Evolutionary conservation across 495 filamentous ascomycete genomes (phyloP).

Genomic region (Ascodesmis nigricans): DNA sequence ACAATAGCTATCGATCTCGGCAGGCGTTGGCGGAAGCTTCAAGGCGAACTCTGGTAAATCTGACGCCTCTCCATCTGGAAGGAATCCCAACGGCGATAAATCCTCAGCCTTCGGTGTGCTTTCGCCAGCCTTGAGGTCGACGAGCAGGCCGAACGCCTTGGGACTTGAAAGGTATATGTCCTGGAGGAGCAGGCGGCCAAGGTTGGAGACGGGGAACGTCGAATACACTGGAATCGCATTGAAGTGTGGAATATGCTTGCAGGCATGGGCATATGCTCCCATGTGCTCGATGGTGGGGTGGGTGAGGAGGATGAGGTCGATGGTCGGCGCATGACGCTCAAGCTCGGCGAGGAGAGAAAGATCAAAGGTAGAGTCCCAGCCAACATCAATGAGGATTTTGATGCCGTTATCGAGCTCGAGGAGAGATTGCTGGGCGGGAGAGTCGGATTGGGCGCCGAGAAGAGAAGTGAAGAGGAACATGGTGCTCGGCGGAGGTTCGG

Average conservation of each 20-base stretch:
- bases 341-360: slow-evolving; percentile 56
- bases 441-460: slow-evolving; percentile 71
- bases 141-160: slow-evolving; percentile 56
- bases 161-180: slow-evolving; percentile 85
- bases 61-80: slow-evolving; percentile 7
- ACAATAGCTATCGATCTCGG: slow-evolving; percentile 85
- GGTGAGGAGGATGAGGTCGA: slow-evolving; percentile 85
- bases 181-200: slow-evolving; percentile 74
- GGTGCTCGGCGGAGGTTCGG: slow-evolving; percentile 7
- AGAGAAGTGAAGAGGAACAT: slow-evolving; percentile 96
- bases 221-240: slow-evolving; percentile 89
- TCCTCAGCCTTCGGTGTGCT: slow-evolving; percentile 39
- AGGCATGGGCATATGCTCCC: slow-evolving; percentile 87
- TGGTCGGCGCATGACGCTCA: slow-evolving; percentile 47
- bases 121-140: slow-evolving; percentile 28
- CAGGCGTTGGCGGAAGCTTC: slow-evolving; percentile 41
- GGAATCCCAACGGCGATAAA: slow-evolving; percentile 16
- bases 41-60: slow-evolving; percentile 16
- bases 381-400: slow-evolving; percentile 83
- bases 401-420: slow-evolving; percentile 91
- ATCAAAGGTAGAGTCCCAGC: slow-evolving; percentile 86
- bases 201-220: slow-evolving; percentile 74
- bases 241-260: slow-evolving; percentile 85
- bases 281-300: slow-evolving; percentile 80
- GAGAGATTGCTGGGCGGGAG: slow-evolving; percentile 74